phyloP scores from a whole-genome alignment of 768 basidiomycete species.

The Mycena belliarum region DNA sequence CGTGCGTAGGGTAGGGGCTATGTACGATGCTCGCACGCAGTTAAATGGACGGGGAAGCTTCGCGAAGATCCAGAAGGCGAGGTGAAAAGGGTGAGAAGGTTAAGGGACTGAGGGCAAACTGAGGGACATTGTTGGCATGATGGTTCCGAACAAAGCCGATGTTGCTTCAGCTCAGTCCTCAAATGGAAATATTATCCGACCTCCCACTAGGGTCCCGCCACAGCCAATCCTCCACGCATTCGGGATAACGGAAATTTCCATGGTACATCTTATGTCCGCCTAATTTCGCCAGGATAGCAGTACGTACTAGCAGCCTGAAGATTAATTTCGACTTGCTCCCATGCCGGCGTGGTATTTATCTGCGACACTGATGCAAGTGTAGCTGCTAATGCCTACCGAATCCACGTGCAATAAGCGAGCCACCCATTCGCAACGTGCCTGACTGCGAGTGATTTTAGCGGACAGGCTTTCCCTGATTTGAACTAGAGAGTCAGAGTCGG shows the following conservation, averaged over 20 bases:
- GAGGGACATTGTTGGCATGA: not conserved
- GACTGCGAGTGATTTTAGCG: conserved; percentile 10
- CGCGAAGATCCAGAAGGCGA: not conserved
- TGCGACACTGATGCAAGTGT: not conserved
- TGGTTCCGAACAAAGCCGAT: not conserved
- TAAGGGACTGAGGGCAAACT: not conserved
- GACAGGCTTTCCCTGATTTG: conserved; percentile 3
- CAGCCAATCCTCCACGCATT: no score
- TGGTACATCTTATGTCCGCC: no score
- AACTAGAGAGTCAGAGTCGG: not conserved
- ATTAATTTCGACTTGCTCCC: conserved; percentile 11
- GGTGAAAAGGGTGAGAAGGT: not conserved
- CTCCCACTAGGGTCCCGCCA: not conserved
- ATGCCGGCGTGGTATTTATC: not conserved
- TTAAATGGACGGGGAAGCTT: conserved; percentile 8
- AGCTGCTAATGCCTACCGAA: not conserved
- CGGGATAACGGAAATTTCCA: no score
- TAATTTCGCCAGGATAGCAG: no score
- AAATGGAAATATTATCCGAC: no score
- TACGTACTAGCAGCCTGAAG: not conserved
- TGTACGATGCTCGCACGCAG: not conserved
- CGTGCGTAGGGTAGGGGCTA: not conserved
- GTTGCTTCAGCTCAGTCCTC: not conserved
- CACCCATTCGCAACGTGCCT: not conserved
- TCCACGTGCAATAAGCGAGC: not conserved